phyloP scores from a whole-genome alignment of 495 filamentous ascomycete species.

The Penicillium canariense region DNA sequence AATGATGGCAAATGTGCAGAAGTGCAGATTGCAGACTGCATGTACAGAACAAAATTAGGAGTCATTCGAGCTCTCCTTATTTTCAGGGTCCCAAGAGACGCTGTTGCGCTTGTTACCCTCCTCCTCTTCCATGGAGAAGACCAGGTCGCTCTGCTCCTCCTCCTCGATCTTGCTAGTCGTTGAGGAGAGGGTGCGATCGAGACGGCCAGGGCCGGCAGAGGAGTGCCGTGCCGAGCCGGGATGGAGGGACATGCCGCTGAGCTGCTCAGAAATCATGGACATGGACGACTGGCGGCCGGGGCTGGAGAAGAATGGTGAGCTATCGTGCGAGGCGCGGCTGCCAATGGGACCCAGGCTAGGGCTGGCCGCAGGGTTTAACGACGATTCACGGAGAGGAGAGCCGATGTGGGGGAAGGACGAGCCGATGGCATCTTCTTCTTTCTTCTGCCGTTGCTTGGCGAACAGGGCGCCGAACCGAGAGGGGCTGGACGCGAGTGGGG shows the following conservation, averaged over 20 bases:
- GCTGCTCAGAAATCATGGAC: conserved; percentile 69
- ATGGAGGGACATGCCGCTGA: conserved; percentile 50
- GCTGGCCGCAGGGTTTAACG: conserved; percentile 54
- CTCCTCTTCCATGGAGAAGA: conserved; percentile 83
- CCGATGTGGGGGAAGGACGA: conserved; percentile 84
- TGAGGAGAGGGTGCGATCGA: conserved; percentile 47
- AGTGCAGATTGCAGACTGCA: not conserved
- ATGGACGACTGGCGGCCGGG: conserved; percentile 64
- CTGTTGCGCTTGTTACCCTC: conserved; percentile 47
- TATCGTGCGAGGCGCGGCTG: conserved; percentile 51
- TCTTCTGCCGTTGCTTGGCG: conserved; percentile 66
- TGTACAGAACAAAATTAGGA: conserved; percentile 13
- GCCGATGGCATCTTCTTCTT: conserved; percentile 64
- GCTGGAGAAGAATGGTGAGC: conserved; percentile 61
- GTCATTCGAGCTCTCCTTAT: conserved; percentile 20
- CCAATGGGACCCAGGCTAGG: conserved; percentile 63
- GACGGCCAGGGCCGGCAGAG: conserved; percentile 32
- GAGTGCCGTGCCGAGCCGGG: conserved; percentile 44
- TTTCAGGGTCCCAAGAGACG: conserved; percentile 32
- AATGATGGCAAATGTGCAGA: conserved; percentile 2
- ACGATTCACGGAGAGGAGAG: conserved; percentile 89
- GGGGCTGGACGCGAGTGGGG: conserved; percentile 74
- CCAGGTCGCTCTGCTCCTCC: conserved; percentile 59
- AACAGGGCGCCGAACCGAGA: conserved; percentile 87
- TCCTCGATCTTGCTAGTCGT: conserved; percentile 71